Evolutionary conservation across 2,329 filamentous ascomycete species (phyloP).

Genomic region (Calonectria ilicicola): DNA sequence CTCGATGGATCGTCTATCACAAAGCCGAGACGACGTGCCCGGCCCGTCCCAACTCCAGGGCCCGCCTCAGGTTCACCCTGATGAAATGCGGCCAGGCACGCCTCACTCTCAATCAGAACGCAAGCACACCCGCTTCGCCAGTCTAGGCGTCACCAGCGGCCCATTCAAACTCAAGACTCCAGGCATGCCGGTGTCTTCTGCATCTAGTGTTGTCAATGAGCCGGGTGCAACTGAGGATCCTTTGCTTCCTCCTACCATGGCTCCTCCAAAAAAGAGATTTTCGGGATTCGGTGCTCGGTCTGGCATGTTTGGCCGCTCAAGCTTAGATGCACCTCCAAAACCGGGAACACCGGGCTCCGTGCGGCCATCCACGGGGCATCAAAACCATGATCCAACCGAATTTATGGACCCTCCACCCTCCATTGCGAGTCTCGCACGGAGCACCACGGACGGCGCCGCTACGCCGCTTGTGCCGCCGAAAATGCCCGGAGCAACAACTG

Average conservation of each 20-base stretch:
- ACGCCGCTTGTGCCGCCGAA: slow-evolving; percentile 32
- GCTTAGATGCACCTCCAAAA: slow-evolving; percentile 26
- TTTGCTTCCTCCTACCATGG: slow-evolving; percentile 21
- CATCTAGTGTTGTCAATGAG: slow-evolving; percentile 38
- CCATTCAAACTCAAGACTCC: slow-evolving; percentile 31
- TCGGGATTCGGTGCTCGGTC: slow-evolving; percentile 52
- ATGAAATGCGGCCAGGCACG: slow-evolving; percentile 31
- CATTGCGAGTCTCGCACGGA: slow-evolving; percentile 30
- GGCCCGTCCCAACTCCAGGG: slow-evolving; percentile 32
- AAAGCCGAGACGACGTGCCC: slow-evolving; percentile 28
- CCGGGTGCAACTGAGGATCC: slow-evolving; percentile 23
- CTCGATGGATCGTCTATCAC: slow-evolving; percentile 26
- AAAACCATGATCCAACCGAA: slow-evolving; percentile 23
- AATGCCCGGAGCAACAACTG: slow-evolving; percentile 2
- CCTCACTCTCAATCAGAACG: slow-evolving; percentile 47
- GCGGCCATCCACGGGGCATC: slow-evolving; percentile 31
- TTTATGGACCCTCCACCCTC: slow-evolving; percentile 28
- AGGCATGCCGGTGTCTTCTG: slow-evolving; percentile 36
- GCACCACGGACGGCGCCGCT: slow-evolving; percentile 37
- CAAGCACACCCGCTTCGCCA: slow-evolving; percentile 54
- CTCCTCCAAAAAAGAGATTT: slow-evolving; percentile 57
- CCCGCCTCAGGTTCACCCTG: slow-evolving; percentile 29
- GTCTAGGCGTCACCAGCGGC: slow-evolving; percentile 33
- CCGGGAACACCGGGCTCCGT: slow-evolving; percentile 33
- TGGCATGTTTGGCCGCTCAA: slow-evolving; percentile 45